phyloP scores from a whole-genome alignment of 495 filamentous ascomycete genomes.

The Hypoxylon fuscum region DNA sequence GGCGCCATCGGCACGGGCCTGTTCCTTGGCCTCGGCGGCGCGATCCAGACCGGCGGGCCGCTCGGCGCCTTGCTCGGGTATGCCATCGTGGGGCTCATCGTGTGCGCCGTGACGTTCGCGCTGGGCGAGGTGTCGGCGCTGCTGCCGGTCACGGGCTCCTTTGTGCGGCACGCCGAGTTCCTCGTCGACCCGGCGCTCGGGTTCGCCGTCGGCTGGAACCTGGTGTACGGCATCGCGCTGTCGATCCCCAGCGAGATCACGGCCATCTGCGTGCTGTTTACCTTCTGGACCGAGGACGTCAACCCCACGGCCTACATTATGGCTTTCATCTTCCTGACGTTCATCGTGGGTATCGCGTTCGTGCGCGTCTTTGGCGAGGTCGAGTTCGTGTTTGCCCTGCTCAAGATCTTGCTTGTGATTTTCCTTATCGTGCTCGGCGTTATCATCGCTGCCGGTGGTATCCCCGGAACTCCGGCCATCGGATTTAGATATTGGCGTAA shows the following conservation, averaged over 20 bases:
- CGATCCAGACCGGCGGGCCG: slow-evolving; percentile 58
- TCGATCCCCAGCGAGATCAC: slow-evolving; percentile 68
- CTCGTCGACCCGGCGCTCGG: slow-evolving; percentile 81
- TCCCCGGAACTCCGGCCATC: slow-evolving; percentile 56
- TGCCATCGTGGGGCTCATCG: slow-evolving; percentile 59
- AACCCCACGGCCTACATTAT: slow-evolving; percentile 64
- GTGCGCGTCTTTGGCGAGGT: slow-evolving; percentile 65
- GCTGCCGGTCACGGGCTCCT: slow-evolving; percentile 66
- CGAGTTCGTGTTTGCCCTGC: slow-evolving; percentile 64
- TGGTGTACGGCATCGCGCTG: slow-evolving; percentile 59
- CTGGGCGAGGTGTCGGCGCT: slow-evolving; percentile 69
- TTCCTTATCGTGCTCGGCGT: slow-evolving; percentile 62
- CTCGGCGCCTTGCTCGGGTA: slow-evolving; percentile 63
- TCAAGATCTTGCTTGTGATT: slow-evolving; percentile 66
- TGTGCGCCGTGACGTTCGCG: slow-evolving; percentile 62
- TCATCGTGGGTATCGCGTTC: slow-evolving; percentile 61
- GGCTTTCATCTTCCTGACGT: slow-evolving; percentile 63
- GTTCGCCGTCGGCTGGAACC: slow-evolving; percentile 76
- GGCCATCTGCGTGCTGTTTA: slow-evolving; percentile 67
- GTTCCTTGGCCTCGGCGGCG: slow-evolving; percentile 59
- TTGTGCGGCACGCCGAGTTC: slow-evolving; percentile 73
- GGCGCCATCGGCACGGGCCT: slow-evolving; percentile 65
- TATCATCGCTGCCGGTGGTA: slow-evolving; percentile 66
- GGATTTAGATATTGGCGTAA: slow-evolving; percentile 62
- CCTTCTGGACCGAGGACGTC: slow-evolving; percentile 65